Evolutionary conservation across 1,284 basidiomycete genomes (phyloP).

Genomic region (Chalciporus sp.): DNA sequence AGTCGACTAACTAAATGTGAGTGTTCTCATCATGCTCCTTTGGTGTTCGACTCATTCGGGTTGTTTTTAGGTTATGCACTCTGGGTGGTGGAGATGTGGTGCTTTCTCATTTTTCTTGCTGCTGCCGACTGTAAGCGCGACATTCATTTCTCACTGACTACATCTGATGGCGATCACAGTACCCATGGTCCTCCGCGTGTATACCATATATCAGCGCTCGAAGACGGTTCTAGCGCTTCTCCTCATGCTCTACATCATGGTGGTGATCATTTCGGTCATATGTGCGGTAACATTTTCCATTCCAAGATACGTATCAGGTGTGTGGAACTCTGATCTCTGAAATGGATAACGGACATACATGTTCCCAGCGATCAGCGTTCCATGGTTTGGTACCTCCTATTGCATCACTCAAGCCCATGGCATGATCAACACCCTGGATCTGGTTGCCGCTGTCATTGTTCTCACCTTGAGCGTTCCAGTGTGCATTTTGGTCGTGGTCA

Average conservation of each 20-base stretch:
- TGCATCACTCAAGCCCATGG: too few relatives aligned
- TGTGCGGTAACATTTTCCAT: neutral
- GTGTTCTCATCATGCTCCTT: too few relatives aligned
- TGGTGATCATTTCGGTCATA: neutral
- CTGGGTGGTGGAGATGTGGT: too few relatives aligned
- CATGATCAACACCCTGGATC: neutral
- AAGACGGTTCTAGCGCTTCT: neutral
- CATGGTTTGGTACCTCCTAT: too few relatives aligned
- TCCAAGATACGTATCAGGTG: neutral
- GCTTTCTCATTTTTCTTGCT: too few relatives aligned
- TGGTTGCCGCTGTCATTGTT: neutral
- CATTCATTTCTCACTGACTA: too few relatives aligned
- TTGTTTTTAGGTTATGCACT: too few relatives aligned
- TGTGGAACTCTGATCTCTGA: neutral
- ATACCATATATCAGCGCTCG: neutral
- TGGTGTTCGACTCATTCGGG: too few relatives aligned
- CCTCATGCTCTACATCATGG: neutral
- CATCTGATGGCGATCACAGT: too few relatives aligned
- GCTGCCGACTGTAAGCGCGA: too few relatives aligned
- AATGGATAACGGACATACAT: too few relatives aligned
- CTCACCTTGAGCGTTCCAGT: neutral
- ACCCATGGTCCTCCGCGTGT: neutral
- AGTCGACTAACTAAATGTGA: too few relatives aligned
- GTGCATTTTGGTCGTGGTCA: constrained; percentile 10
- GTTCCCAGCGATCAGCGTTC: neutral